A percentile compares a stretch with the other conserved stretches of the same genome.
Evolutionary conservation across 2,329 filamentous ascomycete species (phyloP).

Genomic region (Neofusicoccum cordaticola): DNA sequence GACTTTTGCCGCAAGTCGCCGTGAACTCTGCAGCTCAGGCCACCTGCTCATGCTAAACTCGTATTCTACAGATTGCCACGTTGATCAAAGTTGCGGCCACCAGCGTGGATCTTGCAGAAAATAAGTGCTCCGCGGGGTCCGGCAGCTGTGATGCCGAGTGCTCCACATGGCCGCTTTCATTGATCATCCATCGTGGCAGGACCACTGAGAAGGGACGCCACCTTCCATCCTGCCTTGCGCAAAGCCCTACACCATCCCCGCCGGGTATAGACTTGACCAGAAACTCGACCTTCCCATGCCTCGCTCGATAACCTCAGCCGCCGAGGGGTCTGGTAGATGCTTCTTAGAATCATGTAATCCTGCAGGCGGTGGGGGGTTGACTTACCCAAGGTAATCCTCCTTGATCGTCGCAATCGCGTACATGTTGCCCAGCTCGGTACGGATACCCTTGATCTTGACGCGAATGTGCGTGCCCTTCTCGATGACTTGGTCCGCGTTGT

Average conservation of each 20-base stretch:
- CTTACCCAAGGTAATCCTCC: conserved; percentile 47
- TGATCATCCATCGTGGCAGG: neutral
- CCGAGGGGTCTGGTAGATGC: neutral
- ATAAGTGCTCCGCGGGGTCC: neutral
- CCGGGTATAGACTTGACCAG: conserved; percentile 4
- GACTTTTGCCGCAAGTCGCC: neutral
- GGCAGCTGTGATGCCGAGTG: neutral
- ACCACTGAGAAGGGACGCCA: neutral
- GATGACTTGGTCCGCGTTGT: conserved; percentile 90
- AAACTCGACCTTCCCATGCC: neutral
- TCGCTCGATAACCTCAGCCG: neutral
- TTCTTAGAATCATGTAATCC: neutral
- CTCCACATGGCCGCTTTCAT: conserved; percentile 1
- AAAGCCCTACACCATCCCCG: neutral
- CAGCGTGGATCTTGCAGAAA: neutral
- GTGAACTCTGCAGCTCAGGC: neutral
- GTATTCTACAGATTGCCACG: conserved; percentile 14
- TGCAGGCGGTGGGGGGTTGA: neutral
- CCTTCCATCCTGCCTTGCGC: neutral
- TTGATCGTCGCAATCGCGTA: conserved; percentile 98
- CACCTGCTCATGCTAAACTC: neutral
- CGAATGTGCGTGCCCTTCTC: conserved; percentile 91
- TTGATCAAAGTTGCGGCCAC: conserved; percentile 3
- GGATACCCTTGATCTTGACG: conserved; percentile 88
- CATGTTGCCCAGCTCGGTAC: conserved; percentile 91